Conservation (phyloP, 176 grass and related monocot species). For the Carex parvula region DNA sequence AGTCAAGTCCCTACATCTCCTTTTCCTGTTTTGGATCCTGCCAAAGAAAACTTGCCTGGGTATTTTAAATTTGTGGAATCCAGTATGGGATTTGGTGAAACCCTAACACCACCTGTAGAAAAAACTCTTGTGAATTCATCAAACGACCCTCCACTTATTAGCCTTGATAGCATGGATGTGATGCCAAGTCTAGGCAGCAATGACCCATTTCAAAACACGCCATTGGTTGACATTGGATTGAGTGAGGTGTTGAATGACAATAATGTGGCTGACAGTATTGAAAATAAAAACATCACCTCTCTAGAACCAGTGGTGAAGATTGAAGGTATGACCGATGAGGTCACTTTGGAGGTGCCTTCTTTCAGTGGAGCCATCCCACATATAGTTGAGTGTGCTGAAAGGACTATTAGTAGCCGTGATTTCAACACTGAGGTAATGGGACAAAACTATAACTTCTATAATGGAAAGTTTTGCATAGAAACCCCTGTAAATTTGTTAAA, state of each 20-base stretch:
- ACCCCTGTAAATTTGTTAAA: background rate
- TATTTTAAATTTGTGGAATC: slow-evolving; percentile 4
- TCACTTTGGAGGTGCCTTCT: slow-evolving; percentile 37
- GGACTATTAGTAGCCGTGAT: slow-evolving; percentile 19
- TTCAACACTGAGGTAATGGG: slow-evolving; percentile 38
- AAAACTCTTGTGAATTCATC: background rate
- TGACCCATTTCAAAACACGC: slow-evolving; percentile 10
- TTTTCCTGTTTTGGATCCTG: background rate
- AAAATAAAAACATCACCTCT: background rate
- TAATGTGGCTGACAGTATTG: background rate
- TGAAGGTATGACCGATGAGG: slow-evolving; percentile 56
- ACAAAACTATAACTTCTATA: slow-evolving; percentile 14
- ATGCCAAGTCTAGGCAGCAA: background rate
- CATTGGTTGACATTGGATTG: background rate
- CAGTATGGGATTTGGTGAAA: background rate
- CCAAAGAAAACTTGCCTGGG: background rate
- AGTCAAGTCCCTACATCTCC: slow-evolving; percentile 10
- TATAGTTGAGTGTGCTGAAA: slow-evolving; percentile 43
- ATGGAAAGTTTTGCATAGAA: background rate
- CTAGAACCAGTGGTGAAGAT: slow-evolving; percentile 31
- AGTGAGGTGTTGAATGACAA: background rate
- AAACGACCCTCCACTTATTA: slow-evolving; percentile 11
- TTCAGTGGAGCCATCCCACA: slow-evolving; percentile 38
- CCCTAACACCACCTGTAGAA: background rate
- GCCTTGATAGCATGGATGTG: slow-evolving; percentile 19